Conservation (phyloP, 345 rosid genomes). For the Balakata baccata region DNA sequence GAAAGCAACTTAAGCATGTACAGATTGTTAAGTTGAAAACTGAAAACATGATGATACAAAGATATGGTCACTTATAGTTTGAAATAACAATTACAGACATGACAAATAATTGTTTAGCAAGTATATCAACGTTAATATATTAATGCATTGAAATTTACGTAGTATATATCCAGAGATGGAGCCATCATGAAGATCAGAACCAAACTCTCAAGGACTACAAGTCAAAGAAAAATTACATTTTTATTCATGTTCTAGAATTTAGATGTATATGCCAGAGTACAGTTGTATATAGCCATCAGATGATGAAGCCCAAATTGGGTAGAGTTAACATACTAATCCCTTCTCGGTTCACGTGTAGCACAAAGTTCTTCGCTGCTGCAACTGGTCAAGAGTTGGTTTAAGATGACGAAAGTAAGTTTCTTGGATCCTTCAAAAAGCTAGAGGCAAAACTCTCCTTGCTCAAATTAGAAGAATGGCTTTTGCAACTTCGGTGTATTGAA, state of each 20-base stretch:
- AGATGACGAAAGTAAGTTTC: too few species aligned
- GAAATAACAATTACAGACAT: not conserved
- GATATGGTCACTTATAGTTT: not conserved
- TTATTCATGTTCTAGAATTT: not conserved
- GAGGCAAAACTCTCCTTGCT: too few species aligned
- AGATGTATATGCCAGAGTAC: not conserved
- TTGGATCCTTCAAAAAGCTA: too few species aligned
- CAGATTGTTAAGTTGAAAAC: not conserved
- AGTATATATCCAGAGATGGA: not conserved
- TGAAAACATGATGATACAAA: not conserved
- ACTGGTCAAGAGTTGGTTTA: too few species aligned
- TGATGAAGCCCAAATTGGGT: not conserved
- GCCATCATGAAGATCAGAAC: not conserved
- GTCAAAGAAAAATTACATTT: not conserved
- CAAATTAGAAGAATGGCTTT: too few species aligned
- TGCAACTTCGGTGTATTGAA: too few species aligned
- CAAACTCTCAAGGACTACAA: not conserved
- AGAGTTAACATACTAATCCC: not conserved
- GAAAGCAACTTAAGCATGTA: not conserved
- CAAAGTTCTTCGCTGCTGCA: too few species aligned
- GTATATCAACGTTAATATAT: not conserved
- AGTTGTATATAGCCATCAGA: not conserved
- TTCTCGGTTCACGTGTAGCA: too few species aligned
- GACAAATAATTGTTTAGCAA: not conserved
- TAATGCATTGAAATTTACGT: too few species aligned